phyloP scores from a whole-genome alignment of 2,329 filamentous ascomycete species.

The Coniella vitis region DNA sequence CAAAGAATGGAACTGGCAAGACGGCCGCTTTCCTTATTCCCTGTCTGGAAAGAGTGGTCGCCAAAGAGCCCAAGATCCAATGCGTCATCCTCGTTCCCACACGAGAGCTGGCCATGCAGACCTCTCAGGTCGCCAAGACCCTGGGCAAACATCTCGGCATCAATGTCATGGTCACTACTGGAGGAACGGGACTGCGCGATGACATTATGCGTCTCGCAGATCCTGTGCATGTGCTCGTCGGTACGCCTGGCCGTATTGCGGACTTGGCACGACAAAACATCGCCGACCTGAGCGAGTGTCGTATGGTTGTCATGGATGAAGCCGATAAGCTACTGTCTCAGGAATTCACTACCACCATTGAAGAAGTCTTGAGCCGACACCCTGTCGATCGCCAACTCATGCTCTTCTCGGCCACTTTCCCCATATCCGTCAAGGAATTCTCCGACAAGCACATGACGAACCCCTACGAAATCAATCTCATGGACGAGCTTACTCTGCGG shows the following conservation, averaged over 20 bases:
- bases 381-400: conserved; percentile 98
- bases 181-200: conserved; percentile 89
- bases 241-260: conserved; percentile 91
- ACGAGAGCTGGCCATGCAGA: conserved; percentile 93
- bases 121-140: conserved; percentile 98
- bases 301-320: conserved; percentile 99
- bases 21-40: conserved; percentile 97
- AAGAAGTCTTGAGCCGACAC: conserved; percentile 90
- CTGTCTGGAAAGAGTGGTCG: conserved; percentile 90
- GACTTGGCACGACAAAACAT: conserved; percentile 95
- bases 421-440: conserved; percentile 93
- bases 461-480: conserved; percentile 98
- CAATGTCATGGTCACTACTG: conserved; percentile 99
- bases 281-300: conserved; percentile 89
- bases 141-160: conserved; percentile 94
- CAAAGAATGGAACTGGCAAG: conserved; percentile 98
- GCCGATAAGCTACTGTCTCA: conserved; percentile 95
- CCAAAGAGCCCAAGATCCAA: conserved; percentile 93
- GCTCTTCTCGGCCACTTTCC: conserved; percentile 98
- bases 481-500: conserved; percentile 96
- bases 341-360: conserved; percentile 96
- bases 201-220: conserved; percentile 95
- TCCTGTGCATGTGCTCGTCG: conserved; percentile 93
- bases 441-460: conserved; percentile 96
- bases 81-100: conserved; percentile 94